Percentiles rank a stretch among this genome's conserved stretches.
Evolutionary conservation across 768 basidiomycete genomes (phyloP).

Genomic region (Myochromella boudieri): DNA sequence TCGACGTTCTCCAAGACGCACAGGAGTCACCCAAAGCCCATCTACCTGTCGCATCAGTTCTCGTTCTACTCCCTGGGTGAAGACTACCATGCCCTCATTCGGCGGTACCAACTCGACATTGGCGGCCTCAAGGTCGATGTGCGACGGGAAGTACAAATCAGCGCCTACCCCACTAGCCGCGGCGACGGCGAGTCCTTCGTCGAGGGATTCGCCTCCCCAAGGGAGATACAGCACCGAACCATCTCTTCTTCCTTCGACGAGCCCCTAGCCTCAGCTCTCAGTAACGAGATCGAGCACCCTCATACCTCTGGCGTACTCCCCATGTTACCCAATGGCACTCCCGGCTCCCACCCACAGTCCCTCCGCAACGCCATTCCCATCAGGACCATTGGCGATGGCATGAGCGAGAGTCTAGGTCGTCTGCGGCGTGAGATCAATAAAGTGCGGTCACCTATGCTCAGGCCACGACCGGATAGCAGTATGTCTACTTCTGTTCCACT

Average conservation of each 20-base stretch:
- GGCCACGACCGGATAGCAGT: conserved; percentile 23
- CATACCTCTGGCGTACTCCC: conserved; percentile 55
- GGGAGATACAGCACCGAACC: conserved; percentile 33
- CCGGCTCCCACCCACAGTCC: conserved; percentile 35
- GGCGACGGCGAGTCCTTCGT: conserved; percentile 47
- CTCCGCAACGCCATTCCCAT: conserved; percentile 58
- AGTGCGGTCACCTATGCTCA: conserved; percentile 45
- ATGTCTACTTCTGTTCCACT: conserved; percentile 41
- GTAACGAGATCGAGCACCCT: conserved; percentile 55
- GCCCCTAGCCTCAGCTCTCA: conserved; percentile 72
- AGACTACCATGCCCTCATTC: conserved; percentile 79
- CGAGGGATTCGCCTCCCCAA: conserved; percentile 45
- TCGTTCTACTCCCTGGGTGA: conserved; percentile 74
- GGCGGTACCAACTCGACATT: conserved; percentile 60
- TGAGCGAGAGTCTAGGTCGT: conserved; percentile 61
- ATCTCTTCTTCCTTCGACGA: conserved; percentile 70
- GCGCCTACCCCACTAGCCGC: conserved; percentile 39
- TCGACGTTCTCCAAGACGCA: conserved; percentile 65
- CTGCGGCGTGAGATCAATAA: conserved; percentile 56
- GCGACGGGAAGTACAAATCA: conserved; percentile 68
- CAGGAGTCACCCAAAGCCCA: conserved; percentile 62
- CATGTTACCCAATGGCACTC: conserved; percentile 76
- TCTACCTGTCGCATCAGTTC: conserved; percentile 88
- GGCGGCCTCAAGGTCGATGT: conserved; percentile 64
- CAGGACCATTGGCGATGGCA: conserved; percentile 50